Evolutionary conservation across 192 early-diverging fungal genomes (phyloP), one percentile per base, ranked within the genome.

Genomic region (Umbelopsis isabellina): DNA sequence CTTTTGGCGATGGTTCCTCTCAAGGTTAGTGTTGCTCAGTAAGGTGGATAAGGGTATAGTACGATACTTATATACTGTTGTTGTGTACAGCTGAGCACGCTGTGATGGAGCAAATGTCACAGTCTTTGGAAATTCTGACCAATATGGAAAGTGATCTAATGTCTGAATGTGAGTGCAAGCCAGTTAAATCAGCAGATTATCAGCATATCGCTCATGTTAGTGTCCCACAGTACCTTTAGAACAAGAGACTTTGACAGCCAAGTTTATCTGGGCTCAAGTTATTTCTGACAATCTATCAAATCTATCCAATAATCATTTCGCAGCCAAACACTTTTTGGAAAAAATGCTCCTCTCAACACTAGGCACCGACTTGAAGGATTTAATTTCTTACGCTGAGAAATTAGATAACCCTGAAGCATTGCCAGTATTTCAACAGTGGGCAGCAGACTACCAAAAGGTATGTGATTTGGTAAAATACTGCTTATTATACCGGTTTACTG

Each of bases 221-320:
- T 2, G 3, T 1, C 16, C 13, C 51, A 23, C 23, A 68, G 69
- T 68, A 18, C 76, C 76, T 37, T 50, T 81, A 10, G 81, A 87
- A 33, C 87, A 88, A 67, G 84, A 84, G 30, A 71, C 76, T 8
- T 70, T 88, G 1, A 73, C 84, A 1, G 41, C 88, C 35, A 88
- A 87, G 65, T 91, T 93, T 77, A 81, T 88, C 18, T 90, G 90
- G 88, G 79, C 68, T 8, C 74, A 75, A 48, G 69, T 72, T n/a
- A 69, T 92, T 4, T 84, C 88, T 35, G 88, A 92, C 41, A 92
- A 92, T 67, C 66, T 92, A 2, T 47, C 79, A 5, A 76, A 85
- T 16, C 74, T 92, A 48, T 80, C 85, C 1, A 69, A 87, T 35
- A 89, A 91, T 71, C 77, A 83, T 72, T 89, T 89, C 77, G 87